A percentile compares a stretch with the other conserved stretches of the same genome.
phyloP scores from a whole-genome alignment of 148 eudicot genomes.

The Vaccinium myrtillus region DNA sequence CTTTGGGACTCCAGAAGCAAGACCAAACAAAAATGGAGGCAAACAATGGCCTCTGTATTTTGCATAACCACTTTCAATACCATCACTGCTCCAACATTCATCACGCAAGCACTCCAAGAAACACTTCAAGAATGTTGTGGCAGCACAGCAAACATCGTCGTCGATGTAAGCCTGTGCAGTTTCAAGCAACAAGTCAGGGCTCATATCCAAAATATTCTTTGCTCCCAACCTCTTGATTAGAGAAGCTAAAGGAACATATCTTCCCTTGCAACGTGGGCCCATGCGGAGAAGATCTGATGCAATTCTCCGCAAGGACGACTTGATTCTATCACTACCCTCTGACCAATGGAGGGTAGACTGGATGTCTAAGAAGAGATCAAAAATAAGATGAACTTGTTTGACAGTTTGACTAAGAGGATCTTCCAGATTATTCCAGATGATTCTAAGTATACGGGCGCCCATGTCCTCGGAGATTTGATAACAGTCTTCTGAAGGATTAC shows the following conservation, averaged over 20 bases:
- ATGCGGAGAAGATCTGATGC: slow-evolving; percentile 69
- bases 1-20: slow-evolving; percentile 82
- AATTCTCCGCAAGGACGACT: slow-evolving; percentile 51
- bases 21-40: slow-evolving; percentile 73
- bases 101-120: slow-evolving; percentile 87
- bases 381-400: slow-evolving; percentile 92
- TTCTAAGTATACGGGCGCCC: slow-evolving; percentile 59
- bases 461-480: slow-evolving; percentile 65
- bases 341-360: slow-evolving; percentile 54
- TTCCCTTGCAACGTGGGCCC: slow-evolving; percentile 94
- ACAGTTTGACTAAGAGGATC: slow-evolving; percentile 97
- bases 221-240: slow-evolving; percentile 87
- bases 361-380: slow-evolving; percentile 87
- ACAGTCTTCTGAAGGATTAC: slow-evolving; percentile 29
- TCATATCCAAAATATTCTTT: slow-evolving; percentile 62
- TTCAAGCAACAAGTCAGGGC: slow-evolving; percentile 60
- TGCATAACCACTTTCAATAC: slow-evolving; percentile 71
- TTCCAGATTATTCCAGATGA: slow-evolving; percentile 94
- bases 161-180: slow-evolving; percentile 69
- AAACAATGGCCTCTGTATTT: slow-evolving; percentile 74
- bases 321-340: slow-evolving; percentile 45
- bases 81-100: slow-evolving; percentile 86
- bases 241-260: slow-evolving; percentile 91
- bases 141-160: slow-evolving; percentile 96
- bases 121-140: slow-evolving; percentile 86